Evolutionary conservation across 2,329 filamentous ascomycete genomes (phyloP).

Genomic region (Pseudogymnoascus destructans): DNA sequence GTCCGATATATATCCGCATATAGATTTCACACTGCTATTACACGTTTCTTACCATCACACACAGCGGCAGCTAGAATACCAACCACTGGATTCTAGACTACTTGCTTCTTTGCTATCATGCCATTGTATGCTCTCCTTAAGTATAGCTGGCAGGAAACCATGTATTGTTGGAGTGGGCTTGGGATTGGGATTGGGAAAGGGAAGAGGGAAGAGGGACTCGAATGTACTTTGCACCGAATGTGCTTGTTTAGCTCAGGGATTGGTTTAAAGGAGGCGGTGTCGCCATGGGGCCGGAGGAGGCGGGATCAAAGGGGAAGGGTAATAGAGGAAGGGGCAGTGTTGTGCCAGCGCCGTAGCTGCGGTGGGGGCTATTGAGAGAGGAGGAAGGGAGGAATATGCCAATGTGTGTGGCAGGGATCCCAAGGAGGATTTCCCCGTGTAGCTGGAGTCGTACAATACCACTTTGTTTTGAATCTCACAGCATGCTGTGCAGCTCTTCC

Average conservation of each 20-base stretch:
- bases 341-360: neutral
- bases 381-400: neutral
- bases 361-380: neutral
- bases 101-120: neutral
- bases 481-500: neutral
- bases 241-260: neutral
- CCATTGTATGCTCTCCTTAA: neutral
- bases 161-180: neutral
- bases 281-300: neutral
- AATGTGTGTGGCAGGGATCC: neutral
- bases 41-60: neutral
- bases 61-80: neutral
- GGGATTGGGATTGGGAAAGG: neutral
- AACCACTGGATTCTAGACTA: neutral
- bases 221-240: neutral
- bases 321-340: neutral
- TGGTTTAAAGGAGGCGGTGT: neutral
- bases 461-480: conserved; percentile 6
- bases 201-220: neutral
- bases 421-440: neutral
- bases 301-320: neutral
- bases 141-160: neutral
- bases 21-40: conserved; percentile 6
- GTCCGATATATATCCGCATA: conserved; percentile 5
- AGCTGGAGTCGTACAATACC: conserved; percentile 7